A percentile compares a stretch with the other conserved stretches of the same genome.
These are phyloP conservation scores for Fraxinus americana DNA, from an alignment of 257 asterid species.

Conservation along the genomic window DNA sequence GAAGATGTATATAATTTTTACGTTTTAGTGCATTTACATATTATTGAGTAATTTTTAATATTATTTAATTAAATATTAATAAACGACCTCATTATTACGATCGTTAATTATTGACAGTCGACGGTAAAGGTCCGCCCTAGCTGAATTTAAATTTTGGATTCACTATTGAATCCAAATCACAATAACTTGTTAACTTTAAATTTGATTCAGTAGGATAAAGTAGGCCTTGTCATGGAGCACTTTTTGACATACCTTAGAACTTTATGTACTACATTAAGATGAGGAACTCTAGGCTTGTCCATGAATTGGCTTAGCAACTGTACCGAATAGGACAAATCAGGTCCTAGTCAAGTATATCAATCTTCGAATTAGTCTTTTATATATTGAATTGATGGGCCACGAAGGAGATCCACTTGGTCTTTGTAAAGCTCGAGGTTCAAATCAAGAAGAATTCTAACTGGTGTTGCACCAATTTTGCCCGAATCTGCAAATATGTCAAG, in stretches of 20 bases:
- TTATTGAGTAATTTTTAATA: too few species aligned
- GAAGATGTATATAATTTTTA: too few species aligned
- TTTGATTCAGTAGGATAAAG: neutral
- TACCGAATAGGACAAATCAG: neutral
- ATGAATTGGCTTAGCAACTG: neutral
- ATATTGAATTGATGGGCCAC: neutral
- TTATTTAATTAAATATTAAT: too few species aligned
- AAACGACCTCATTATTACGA: too few species aligned
- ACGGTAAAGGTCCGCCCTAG: too few species aligned
- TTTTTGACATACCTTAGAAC: neutral
- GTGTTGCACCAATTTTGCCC: neutral
- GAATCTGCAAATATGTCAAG: neutral
- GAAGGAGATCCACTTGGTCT: neutral
- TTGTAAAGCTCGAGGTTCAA: neutral
- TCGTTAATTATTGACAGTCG: too few species aligned
- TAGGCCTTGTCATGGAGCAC: neutral
- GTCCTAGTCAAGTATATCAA: neutral
- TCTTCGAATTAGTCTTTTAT: neutral
- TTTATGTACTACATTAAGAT: neutral
- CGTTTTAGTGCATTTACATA: too few species aligned
- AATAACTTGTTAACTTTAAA: neutral
- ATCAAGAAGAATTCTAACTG: neutral
- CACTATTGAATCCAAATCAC: constrained; percentile 2
- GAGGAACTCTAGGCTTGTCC: neutral
- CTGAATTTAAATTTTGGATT: too few species aligned